Evolutionary conservation across 2,329 filamentous ascomycete genomes (phyloP).

Genomic region (Fusarium nematophilum): DNA sequence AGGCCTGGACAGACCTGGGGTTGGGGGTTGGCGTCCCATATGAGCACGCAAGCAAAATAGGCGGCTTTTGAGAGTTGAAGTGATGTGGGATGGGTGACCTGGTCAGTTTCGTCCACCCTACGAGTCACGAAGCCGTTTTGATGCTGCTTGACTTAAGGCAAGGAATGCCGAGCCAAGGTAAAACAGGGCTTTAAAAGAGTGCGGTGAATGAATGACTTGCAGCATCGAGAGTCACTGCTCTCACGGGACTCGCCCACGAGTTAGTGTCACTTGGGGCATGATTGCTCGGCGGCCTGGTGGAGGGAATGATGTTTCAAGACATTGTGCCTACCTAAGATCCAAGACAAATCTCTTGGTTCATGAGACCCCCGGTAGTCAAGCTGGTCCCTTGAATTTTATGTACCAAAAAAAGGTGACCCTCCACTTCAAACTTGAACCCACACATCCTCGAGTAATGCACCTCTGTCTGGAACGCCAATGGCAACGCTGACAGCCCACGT

Average conservation of each 20-base stretch:
- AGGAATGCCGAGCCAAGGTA: too few relatives aligned
- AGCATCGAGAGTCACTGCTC: slow-evolving; percentile 9
- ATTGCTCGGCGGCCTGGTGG: not conserved
- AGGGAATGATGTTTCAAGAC: not conserved
- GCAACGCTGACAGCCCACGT: not conserved
- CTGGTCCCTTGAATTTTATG: too few relatives aligned
- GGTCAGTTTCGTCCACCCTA: slow-evolving; percentile 9
- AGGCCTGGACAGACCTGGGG: not conserved
- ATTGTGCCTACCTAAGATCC: not conserved
- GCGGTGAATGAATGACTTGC: too few relatives aligned
- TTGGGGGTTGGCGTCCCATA: too few relatives aligned
- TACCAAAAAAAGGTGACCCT: too few relatives aligned
- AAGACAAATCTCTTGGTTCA: slow-evolving; percentile 1
- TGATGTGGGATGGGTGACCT: slow-evolving; percentile 17
- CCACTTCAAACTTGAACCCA: too few relatives aligned
- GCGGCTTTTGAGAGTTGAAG: not conserved
- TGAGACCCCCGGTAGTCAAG: too few relatives aligned
- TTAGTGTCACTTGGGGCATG: slow-evolving; percentile 8
- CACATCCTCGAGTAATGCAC: not conserved
- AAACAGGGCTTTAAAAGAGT: too few relatives aligned
- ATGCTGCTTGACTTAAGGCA: slow-evolving; percentile 3
- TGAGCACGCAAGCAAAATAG: too few relatives aligned
- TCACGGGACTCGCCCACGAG: slow-evolving; percentile 31
- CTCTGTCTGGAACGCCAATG: not conserved
- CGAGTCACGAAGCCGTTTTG: slow-evolving; percentile 15